Evolutionary conservation across 139 green algal species (phyloP), one percentile per base, ranked within the genome.

Genomic region (Eudorina sp.): DNA sequence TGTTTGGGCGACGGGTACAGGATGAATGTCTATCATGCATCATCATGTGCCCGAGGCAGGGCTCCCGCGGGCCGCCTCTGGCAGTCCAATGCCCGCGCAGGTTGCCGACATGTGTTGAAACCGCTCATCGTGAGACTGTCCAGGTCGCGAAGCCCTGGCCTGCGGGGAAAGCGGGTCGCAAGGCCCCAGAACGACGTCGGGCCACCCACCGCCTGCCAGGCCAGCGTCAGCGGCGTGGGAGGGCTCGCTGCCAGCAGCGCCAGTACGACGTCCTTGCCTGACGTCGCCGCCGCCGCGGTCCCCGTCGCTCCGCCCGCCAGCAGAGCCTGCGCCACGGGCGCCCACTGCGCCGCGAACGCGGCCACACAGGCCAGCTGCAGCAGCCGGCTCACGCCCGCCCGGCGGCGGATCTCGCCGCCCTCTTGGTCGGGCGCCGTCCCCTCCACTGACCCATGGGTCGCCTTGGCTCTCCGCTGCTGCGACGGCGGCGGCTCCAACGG

Each of bases 311-410:
- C 81, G 23, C n/a, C 48, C n/a, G 2, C 60, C 64, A 55, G 11
- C 81, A 78, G 8, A 25, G 64, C 62, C 64, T 60, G 64, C 81
- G 2, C n/a, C 62, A 87, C 45, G 8, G 81, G 81, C 31, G 64
- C 62, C 81, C 81, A 87, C 62, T 87, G 81, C 64, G 46, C 45
- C 45, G n/a, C 62, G n/a, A 87, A 87, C 2, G 73, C 81, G 0
- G 31, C 81, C 66, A 76, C 64, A 16, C 31, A 53, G 6, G 34
- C 81, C 41, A 76, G 3, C 60, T 86, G 62, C 62, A 87, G 45
- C 23, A 64, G 11, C 62, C 81, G 62, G 0, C 43, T 87, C 9
- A 31, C 31, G 6, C 27, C 19, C 31, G 36, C 31, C 18, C 11
- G 5, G 23, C 25, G 41, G 18, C 43, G 31, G 4, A 64, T 7